Conservation (phyloP, 164 flowering plant genomes). For the Magnolia sinica region DNA sequence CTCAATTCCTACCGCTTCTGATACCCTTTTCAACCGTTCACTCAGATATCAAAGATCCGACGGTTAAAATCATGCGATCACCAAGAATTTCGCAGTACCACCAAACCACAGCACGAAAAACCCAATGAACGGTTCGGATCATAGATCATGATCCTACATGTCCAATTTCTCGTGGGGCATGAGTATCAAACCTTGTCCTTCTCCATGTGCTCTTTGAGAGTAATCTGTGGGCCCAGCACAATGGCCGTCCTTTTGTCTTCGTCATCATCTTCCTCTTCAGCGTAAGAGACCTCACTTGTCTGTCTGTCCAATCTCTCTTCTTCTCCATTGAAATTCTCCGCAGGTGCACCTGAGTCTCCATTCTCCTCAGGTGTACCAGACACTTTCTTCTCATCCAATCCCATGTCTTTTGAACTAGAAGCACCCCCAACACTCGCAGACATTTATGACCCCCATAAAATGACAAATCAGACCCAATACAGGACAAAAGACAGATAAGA, state of each 20-base stretch:
- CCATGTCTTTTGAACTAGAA: slow-evolving; percentile 41
- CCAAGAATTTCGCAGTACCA: neutral
- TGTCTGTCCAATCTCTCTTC: slow-evolving; percentile 25
- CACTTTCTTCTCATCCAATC: slow-evolving; percentile 29
- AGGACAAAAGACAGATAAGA: neutral
- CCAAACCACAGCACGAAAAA: neutral
- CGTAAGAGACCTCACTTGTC: slow-evolving; percentile 45
- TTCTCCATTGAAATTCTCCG: slow-evolving; percentile 13
- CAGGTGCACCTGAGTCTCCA: slow-evolving; percentile 4
- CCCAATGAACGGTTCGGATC: neutral
- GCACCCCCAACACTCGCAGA: slow-evolving; percentile 34
- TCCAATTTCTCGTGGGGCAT: neutral
- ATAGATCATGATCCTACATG: neutral
- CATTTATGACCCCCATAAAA: slow-evolving; percentile 12
- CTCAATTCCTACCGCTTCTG: no score
- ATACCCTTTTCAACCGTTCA: neutral
- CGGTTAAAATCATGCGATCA: neutral
- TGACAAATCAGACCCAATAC: neutral
- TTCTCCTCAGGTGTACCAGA: slow-evolving; percentile 8
- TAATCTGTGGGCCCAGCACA: slow-evolving; percentile 68
- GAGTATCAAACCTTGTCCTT: slow-evolving; percentile 60
- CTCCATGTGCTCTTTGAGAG: slow-evolving; percentile 73
- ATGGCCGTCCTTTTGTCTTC: slow-evolving; percentile 31
- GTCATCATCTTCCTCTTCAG: slow-evolving; percentile 45
- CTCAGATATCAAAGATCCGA: neutral